phyloP scores from a whole-genome alignment of 495 filamentous ascomycete species.

The Aspergillus mulundensis region DNA sequence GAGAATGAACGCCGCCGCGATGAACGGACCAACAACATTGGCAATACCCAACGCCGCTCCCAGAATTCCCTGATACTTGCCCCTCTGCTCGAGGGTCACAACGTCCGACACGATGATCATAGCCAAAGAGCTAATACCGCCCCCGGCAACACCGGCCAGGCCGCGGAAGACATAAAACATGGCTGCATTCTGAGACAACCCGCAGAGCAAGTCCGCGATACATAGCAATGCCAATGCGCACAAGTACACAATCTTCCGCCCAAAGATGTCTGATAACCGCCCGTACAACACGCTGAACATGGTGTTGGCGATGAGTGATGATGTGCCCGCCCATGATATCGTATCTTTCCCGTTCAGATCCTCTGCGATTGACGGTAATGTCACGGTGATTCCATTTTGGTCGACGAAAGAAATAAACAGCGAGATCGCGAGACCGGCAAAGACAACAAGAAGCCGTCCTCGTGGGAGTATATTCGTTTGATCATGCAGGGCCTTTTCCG shows the following conservation, averaged over 20 bases:
- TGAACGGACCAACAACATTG: conserved; percentile 43
- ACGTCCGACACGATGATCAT: conserved; percentile 51
- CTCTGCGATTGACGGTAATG: conserved; percentile 55
- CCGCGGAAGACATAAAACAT: conserved; percentile 56
- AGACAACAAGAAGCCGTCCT: conserved; percentile 53
- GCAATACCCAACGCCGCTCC: conserved; percentile 40
- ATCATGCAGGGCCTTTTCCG: conserved; percentile 44
- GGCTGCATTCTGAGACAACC: conserved; percentile 43
- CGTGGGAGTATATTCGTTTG: conserved; percentile 58
- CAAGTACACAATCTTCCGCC: conserved; percentile 50
- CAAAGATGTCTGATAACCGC: conserved; percentile 56
- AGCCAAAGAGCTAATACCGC: conserved; percentile 47
- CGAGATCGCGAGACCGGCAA: conserved; percentile 48
- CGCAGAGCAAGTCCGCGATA: conserved; percentile 51
- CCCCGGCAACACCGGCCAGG: conserved; percentile 51
- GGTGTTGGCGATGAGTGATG: conserved; percentile 68
- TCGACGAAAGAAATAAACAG: conserved; percentile 58
- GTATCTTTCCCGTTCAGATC: conserved; percentile 54
- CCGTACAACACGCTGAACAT: conserved; percentile 63
- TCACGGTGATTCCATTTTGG: conserved; percentile 59
- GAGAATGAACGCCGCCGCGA: conserved; percentile 43
- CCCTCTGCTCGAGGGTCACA: conserved; percentile 42
- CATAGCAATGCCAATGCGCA: conserved; percentile 45
- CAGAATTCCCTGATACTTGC: conserved; percentile 45
- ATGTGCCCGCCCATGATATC: conserved; percentile 75